Evolutionary conservation across 2,329 filamentous ascomycete species (phyloP).

Genomic region (Metarhizium album): DNA sequence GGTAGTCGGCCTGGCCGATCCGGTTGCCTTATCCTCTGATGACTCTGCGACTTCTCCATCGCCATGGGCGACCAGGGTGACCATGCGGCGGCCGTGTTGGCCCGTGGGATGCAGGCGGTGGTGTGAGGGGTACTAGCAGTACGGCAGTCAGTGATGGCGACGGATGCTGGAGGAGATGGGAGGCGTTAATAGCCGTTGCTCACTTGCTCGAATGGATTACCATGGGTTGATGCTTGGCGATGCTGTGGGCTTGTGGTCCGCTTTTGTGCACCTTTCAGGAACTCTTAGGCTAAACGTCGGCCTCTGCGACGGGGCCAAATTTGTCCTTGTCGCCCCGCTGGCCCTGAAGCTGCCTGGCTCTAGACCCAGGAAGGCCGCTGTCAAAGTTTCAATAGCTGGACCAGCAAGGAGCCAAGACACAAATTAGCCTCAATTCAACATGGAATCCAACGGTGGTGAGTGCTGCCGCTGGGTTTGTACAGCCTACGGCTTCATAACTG

Average conservation of each 20-base stretch:
- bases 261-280: not conserved
- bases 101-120: not conserved
- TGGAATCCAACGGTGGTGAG: no score
- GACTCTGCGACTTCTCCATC: no score
- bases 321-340: not conserved
- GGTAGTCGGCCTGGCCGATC: not conserved
- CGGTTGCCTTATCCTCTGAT: not conserved
- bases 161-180: not conserved
- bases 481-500: no score
- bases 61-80: no score
- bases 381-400: not conserved
- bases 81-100: not conserved
- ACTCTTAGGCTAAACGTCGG: not conserved
- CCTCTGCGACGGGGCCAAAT: not conserved
- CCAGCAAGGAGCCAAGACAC: not conserved
- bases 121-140: not conserved
- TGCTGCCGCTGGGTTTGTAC: no score
- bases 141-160: not conserved
- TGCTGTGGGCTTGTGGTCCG: not conserved
- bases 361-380: constrained; percentile 1
- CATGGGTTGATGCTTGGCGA: not conserved
- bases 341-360: constrained; percentile 1
- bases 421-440: not conserved
- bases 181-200: not conserved
- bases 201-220: not conserved